Percentiles rank a stretch among this genome's conserved stretches.
phyloP scores from a whole-genome alignment of 805 yeast species.

The Metschnikowia drakensbergensis region DNA sequence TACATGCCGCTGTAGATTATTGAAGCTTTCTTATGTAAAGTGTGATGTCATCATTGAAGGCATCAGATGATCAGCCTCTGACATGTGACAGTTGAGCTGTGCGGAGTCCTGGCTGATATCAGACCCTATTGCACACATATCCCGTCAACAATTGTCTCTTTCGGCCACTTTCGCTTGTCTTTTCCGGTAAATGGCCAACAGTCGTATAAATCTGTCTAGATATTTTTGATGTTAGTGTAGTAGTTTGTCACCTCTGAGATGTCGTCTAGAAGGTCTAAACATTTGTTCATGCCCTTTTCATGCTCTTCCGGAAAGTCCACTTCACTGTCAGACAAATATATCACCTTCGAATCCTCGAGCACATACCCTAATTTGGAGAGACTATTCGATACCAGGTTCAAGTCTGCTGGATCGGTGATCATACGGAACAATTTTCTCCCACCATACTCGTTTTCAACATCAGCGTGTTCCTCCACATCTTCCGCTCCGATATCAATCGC shows the following conservation, averaged over 20 bases:
- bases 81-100: no score
- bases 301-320: conserved; percentile 54
- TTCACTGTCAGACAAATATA: conserved; percentile 57
- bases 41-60: no score
- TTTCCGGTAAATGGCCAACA: neutral
- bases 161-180: neutral
- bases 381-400: conserved; percentile 56
- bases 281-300: conserved; percentile 50
- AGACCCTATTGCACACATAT: no score
- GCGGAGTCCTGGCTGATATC: no score
- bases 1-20: neutral
- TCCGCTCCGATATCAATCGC: conserved; percentile 77
- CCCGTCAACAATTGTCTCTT: neutral
- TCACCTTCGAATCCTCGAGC: conserved; percentile 68
- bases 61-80: no score
- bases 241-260: conserved; percentile 82
- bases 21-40: no score
- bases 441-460: conserved; percentile 39
- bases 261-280: conserved; percentile 61
- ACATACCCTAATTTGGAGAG: conserved; percentile 51
- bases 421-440: conserved; percentile 39
- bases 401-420: conserved; percentile 59
- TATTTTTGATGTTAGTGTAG: conserved; percentile 60
- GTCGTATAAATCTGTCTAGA: neutral
- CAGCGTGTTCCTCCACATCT: conserved; percentile 59